Conservation (phyloP, 768 basidiomycete species). For the Psilocybe cubensis region DNA sequence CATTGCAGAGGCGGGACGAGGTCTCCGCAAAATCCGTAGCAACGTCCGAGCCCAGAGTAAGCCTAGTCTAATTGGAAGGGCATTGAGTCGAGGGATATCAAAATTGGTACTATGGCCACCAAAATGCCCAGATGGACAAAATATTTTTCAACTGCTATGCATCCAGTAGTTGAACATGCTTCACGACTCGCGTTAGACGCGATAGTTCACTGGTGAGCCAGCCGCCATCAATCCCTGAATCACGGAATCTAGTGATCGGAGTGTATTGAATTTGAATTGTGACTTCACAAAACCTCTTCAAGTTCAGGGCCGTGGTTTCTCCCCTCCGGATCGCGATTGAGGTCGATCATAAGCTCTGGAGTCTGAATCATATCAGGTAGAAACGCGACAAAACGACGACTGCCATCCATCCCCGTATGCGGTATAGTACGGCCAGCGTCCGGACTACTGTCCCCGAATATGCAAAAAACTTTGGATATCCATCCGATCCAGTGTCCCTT, state of each 20-base stretch:
- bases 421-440: neutral
- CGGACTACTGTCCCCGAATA: neutral
- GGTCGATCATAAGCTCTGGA: neutral
- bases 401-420: no score
- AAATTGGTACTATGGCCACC: neutral
- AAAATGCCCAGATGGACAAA: neutral
- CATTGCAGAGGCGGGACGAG: neutral
- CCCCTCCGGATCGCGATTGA: neutral
- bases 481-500: neutral
- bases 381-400: neutral
- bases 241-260: neutral
- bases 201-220: neutral
- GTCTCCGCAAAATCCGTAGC: conserved; percentile 3
- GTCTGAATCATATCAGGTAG: no score
- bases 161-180: neutral
- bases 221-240: conserved; percentile 11
- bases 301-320: neutral
- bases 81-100: neutral
- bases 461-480: neutral
- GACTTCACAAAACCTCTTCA: neutral
- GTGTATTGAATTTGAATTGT: neutral
- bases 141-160: neutral
- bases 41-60: conserved; percentile 11
- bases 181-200: conserved; percentile 2
- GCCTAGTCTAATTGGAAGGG: neutral